Base-by-base conservation (phyloP, 441 rosid species). In the Aquilaria agallochum region DNA sequence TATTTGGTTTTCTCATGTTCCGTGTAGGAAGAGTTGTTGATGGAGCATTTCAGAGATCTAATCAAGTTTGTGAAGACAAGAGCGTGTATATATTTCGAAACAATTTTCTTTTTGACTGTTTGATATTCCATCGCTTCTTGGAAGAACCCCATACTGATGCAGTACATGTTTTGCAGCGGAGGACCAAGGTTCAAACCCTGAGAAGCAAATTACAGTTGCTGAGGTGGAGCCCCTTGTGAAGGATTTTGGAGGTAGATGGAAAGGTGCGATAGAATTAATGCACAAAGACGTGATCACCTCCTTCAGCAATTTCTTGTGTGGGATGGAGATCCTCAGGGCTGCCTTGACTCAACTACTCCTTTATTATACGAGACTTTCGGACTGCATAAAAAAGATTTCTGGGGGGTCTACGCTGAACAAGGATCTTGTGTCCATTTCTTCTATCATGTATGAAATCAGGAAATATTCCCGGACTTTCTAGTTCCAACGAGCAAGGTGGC, bases 251-350 rank as follows among this genome's bases (percentile, higher is more conserved):
- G 85, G 89, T 80, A 74, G 98, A 62, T 95, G 98, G 99, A 92
- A 88, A 69, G 81, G 93, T 9, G 97, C 95, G 2, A 95, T 95
- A 58, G 98, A 95, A 71, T 66, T 95, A 78, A 95, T 95, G 99
- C 95, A 95, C 85, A 92, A 92, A 80, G 99, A 95, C 49, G 96
- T 95, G 36, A 92, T 95, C 56, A 95, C 99, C 5, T 95, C 97
- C 27, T 95, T 95, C 78, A 92, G 99, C 76, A 92, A 88, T 83
- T 95, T 88, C 78, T 70, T 92, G 76, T 88, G 98, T 10, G 99
- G 98, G 30, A 95, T 90, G 99, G 97, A 95, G 74, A 95, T 95
- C 66, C 66, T 88, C 75, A 82, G 92, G 58, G 96, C 96, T 59
- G 89, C 90, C 46, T 70, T 84, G 73, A 95, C 98, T 45, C 99